Evolutionary conservation across 345 rosid genomes (phyloP), one percentile per base, ranked within the genome.

Genomic region (Viola odorata): DNA sequence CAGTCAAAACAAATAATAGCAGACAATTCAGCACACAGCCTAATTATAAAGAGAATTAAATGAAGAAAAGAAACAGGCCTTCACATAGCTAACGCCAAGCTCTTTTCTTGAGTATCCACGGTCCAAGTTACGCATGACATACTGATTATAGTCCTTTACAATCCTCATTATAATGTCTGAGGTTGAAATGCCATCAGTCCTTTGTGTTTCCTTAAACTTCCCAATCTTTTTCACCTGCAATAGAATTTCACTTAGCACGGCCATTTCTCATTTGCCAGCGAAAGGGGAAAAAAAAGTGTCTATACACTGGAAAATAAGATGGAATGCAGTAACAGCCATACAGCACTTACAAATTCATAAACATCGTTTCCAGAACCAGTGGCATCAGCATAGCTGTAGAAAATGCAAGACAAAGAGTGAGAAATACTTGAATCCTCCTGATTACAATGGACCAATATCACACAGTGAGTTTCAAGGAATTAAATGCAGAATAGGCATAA

Each of bases 51-150:
- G 32, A 23, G 32, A 0, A 23, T 23, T 23, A 23, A 23, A 23
- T 23, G 1, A 23, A 44, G 59, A 47, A 17, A 36, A 55, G 47
- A 54, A 45, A 1, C 85, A 66, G 74, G 67, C 98, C 91, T 82
- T 91, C 38, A 91, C 98, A 60, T 72, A 91, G 84, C 98, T 91
- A 64, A 91, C 96, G 64, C 91, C 91, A 56, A 91, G 95, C 12
- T 91, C 96, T 69, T 91, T 88, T 77, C 98, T 86, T 36, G 96
- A 76, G 71, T 91, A 91, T 52, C 98, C 98, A 62, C 98, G 80
- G 64, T 83, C 95, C 78, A 91, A 64, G 60, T 89, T 91, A 65
- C 98, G 89, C 84, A 88, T 75, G 58, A 91, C 98, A 84, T 89
- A 91, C 78, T 89, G 91, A 63, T 91, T 91, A 67, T 91, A 91